Evolutionary conservation across 257 asterid species (phyloP).

Genomic region (Ehretia macrophylla): DNA sequence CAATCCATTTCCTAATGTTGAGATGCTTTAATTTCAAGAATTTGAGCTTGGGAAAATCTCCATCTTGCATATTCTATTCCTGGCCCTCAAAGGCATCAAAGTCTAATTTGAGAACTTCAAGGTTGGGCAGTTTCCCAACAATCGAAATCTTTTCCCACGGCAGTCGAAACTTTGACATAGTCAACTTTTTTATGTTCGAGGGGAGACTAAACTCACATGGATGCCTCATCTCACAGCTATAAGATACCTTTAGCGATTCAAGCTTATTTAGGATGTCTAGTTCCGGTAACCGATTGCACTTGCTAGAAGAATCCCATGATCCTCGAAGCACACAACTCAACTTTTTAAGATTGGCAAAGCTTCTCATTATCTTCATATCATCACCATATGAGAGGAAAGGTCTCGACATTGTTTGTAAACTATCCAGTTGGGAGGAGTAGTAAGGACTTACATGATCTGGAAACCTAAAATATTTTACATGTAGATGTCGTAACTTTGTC

Average conservation of each 20-base stretch:
- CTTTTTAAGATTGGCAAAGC: neutral
- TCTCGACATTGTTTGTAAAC: accelerated
- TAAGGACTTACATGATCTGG: too few species aligned
- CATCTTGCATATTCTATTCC: neutral
- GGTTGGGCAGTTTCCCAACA: conserved; percentile 2
- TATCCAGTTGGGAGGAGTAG: neutral
- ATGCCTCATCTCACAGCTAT: neutral
- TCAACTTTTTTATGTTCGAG: neutral
- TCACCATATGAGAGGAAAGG: neutral
- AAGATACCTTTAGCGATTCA: accelerated
- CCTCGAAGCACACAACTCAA: neutral
- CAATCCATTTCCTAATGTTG: too few species aligned
- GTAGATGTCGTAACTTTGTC: neutral
- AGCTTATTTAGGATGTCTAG: neutral
- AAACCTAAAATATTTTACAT: neutral
- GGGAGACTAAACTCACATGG: neutral
- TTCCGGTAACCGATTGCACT: neutral
- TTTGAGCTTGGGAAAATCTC: conserved; percentile 2
- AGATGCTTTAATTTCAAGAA: too few species aligned
- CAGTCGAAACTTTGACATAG: neutral
- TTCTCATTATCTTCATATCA: neutral
- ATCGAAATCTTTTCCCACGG: conserved; percentile 8
- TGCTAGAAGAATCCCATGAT: neutral
- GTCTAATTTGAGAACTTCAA: neutral
- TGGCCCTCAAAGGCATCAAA: neutral